These are phyloP conservation scores for Citrullus colocynthis DNA, from an alignment of 306 rosid species.

Conservation along the genomic window DNA sequence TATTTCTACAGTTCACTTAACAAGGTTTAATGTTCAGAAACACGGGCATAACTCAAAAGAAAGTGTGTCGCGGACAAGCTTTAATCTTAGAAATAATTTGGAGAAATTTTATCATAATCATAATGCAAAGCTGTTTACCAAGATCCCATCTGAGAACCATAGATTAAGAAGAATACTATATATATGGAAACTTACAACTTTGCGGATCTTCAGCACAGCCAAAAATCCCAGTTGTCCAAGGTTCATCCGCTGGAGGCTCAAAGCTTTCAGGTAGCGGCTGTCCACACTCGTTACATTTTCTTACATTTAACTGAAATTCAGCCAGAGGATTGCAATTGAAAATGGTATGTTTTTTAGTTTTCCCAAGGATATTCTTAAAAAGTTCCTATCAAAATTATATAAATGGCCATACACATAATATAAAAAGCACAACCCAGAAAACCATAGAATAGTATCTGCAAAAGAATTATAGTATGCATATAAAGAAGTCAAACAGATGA, in stretches of 20 bases:
- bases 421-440: background rate
- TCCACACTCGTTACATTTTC: slow-evolving; percentile 77
- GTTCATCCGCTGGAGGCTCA: slow-evolving; percentile 86
- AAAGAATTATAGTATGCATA: background rate
- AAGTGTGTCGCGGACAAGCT: background rate
- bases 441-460: background rate
- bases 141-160: background rate
- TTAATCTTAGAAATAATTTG: background rate
- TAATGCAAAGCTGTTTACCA: background rate
- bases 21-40: background rate
- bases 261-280: slow-evolving; percentile 89
- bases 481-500: background rate
- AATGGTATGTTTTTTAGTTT: background rate
- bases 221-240: slow-evolving; percentile 92
- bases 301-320: slow-evolving; percentile 49
- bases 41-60: background rate
- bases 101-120: background rate
- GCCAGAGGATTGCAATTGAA: background rate
- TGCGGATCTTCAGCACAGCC: slow-evolving; percentile 79
- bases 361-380: background rate
- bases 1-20: background rate
- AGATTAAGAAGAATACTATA: background rate
- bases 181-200: slow-evolving; percentile 52
- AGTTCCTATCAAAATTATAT: background rate
- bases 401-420: background rate